phyloP scores from a whole-genome alignment of 2,329 filamentous ascomycete species.

The Westerdykella ornata region DNA sequence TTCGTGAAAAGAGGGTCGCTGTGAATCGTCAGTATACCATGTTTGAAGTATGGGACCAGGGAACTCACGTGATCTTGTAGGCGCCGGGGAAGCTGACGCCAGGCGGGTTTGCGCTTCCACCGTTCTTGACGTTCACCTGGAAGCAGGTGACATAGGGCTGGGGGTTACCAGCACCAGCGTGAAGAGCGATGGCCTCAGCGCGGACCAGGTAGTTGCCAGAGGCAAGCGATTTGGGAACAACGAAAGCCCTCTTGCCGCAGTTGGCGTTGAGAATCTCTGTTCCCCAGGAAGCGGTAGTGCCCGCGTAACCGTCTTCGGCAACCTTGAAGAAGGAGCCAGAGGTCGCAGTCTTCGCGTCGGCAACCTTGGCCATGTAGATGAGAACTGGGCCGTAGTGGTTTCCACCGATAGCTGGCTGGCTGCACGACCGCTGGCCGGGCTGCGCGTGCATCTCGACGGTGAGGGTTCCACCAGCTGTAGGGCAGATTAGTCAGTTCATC shows the following conservation, averaged over 20 bases:
- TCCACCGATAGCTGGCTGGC: conserved; percentile 31
- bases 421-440: conserved; percentile 27
- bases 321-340: conserved; percentile 35
- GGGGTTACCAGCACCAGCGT: conserved; percentile 26
- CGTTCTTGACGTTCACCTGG: conserved; percentile 35
- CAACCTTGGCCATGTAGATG: conserved; percentile 36
- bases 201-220: conserved; percentile 31
- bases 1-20: conserved; percentile 30
- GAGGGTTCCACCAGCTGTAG: conserved; percentile 26
- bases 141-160: conserved; percentile 35
- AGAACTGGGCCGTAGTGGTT: conserved; percentile 36
- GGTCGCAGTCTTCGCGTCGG: conserved; percentile 28
- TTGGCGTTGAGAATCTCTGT: conserved; percentile 37
- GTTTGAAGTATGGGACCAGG: background rate
- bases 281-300: conserved; percentile 32
- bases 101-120: conserved; percentile 27
- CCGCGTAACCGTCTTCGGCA: conserved; percentile 33
- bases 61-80: conserved; percentile 25
- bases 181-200: conserved; percentile 31
- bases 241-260: conserved; percentile 34
- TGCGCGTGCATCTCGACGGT: conserved; percentile 38
- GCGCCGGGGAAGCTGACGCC: conserved; percentile 33
- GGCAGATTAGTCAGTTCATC: conserved; percentile 8
- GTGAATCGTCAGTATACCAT: conserved; percentile 1
- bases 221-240: conserved; percentile 30